Evolutionary conservation across 1,139 yeast genomes (phyloP), one percentile per base, ranked within the genome.

Genomic region (Arxiozyma bovina): DNA sequence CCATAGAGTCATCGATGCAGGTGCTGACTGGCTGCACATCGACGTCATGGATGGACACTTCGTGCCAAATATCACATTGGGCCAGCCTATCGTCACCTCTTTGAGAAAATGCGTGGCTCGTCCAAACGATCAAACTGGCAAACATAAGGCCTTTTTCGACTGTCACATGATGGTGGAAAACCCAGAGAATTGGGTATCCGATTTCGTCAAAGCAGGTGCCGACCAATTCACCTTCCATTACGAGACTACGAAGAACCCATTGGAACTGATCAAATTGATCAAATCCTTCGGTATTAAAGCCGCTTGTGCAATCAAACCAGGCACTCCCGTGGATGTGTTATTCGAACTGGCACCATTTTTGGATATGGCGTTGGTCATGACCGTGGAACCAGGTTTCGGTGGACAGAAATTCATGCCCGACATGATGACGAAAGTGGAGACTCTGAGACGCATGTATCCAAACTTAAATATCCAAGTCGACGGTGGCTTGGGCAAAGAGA

Each of bases 1-100:
- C 71, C 87, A 85, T 68, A 77, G 79, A 56, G 86, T 91, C 73
- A 82, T 88, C 63, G 81, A 82, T 58, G 77, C 84, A 51, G 80
- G 81, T 51, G 96, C 96, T 42, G 96, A 93, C 64, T 93, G 99
- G 99, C 82, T 94, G 59, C 99, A 93, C 72, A 83, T 93, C 55
- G 99, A 93, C 71, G 94, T 93, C 52, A 93, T 93, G 99, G 99
- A 93, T 70, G 98, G 99, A 54, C 93, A 93, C 73, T 93, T 93
- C 71, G 99, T 94, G 51, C 99, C 99, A 62, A 93, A 94, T 74
- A 85, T 93, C 64, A 84, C 97, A 6, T 77, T 93, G 68, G 99
- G 99, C 18, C 89, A 96, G 48, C 96, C 96, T 55, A 82, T 93
- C 54, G 90, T 93, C 56, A 75, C 82, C 57, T 83, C 91, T 46